Evolutionary conservation across 2,329 filamentous ascomycete species (phyloP), one percentile per base, ranked within the genome.

Genomic region (Trichoderma pleuroti): DNA sequence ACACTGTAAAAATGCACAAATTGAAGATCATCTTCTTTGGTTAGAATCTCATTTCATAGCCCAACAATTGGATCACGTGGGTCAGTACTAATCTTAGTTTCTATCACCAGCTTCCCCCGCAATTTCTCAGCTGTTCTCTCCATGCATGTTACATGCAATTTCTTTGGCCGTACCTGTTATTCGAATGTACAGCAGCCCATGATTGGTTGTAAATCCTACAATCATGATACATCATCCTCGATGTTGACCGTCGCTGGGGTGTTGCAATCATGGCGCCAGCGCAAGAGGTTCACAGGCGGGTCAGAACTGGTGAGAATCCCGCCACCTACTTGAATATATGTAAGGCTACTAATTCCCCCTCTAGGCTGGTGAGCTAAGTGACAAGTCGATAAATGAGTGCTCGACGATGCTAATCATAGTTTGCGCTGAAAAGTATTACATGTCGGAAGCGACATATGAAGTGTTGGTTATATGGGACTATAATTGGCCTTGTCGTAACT

Each of bases 401-500:
- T 30, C 16, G 0, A 21, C 16, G 4, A 46, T 30, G 16, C 60
- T 63, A 32, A 63, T 49, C 1, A 28, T 7, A 30, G 26, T 0
- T 42, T 34, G 18, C 0, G 9, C 4, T 12, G 34, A 32, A 24
- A 62, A 63, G 60, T 24, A 63, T 46, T 28, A 63, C 60, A 32
- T 63, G 60, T 32, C 36, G 60, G 36, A 63, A 63, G 60, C 60
- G 60, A 10, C 60, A 63, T 63, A 63, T 63, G 60, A 63, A 63
- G 30, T 63, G 60, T 63, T 9, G 1, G 60, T 46, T 32, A 21
- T 52, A 4, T 7, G 3, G 46, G 21, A 24, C 9, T 39, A 18
- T 6, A 9, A 63, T 14, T 28, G 26, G 11, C 6, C 1, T 46
- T 18, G 7, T 9, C 11, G 5, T 12, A 30, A 6, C 18, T 16